Evolutionary conservation across 1,139 yeast genomes (phyloP), one percentile per base, ranked within the genome.

Genomic region (Trichomonascaceae sp.): DNA sequence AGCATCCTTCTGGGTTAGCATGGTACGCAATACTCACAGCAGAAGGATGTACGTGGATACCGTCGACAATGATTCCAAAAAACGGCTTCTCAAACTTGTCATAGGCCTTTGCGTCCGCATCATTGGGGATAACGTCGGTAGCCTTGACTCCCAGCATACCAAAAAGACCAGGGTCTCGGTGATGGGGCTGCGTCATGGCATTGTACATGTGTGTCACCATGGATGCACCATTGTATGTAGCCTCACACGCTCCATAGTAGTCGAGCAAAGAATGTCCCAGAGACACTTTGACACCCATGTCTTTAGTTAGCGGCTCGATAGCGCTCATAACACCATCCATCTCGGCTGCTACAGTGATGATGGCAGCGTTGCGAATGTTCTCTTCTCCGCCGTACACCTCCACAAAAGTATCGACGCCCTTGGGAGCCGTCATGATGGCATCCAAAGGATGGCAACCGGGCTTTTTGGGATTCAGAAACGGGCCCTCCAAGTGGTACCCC

Each of bases 131-230:
- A 43, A 36, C 57, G 11, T 20, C 23, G 9, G 23, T 20, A 6
- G 23, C 9, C 11, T 11, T 11, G 9, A 20, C 23, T 17, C 67
- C 66, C 23, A 72, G 60, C 30, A 73, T 57, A 3, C 79, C 79
- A 25, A 71, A 62, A 13, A 72, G 67, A 11, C 79, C 78, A 6
- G 71, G 72, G 33, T 71, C 69, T 45, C 80, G 59, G 46, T 73
- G 78, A 46, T 71, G 78, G 2, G 75, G 76, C 48, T 69, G 76
- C 2, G 76, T 75, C 80, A 74, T 74, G 43, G 80, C 80, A 45
- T 74, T 74, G 53, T 69, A 74, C 40, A 74, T 61, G 47, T 74
- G 80, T 4, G 80, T 74, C 33, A 74, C 60, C 77, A 73, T 71
- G 18, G 67, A 52, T 16, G 76, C 75, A 18, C 79, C 79, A 14